Evolutionary conservation across 192 early-diverging fungal genomes (phyloP).

Genomic region (Entomortierella lignicola): DNA sequence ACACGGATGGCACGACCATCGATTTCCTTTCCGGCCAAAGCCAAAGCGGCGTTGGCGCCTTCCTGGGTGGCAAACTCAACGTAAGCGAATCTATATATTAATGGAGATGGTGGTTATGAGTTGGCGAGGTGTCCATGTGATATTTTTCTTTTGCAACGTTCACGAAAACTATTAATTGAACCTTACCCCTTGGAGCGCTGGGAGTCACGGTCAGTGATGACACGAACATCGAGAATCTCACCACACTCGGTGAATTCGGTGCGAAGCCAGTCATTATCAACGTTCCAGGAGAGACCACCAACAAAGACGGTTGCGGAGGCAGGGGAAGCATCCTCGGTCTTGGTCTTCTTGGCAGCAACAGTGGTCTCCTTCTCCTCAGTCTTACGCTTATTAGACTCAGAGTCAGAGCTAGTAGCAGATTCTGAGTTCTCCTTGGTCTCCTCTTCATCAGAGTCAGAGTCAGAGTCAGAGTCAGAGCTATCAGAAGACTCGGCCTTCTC

Average conservation of each 20-base stretch:
- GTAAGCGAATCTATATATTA: constrained; percentile 80
- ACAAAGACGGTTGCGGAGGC: constrained; percentile 73
- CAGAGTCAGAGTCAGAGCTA: constrained; percentile 26
- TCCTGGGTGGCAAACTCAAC: constrained; percentile 82
- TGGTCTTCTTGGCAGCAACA: constrained; percentile 55
- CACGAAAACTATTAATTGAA: constrained; percentile 9
- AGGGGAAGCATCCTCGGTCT: constrained; percentile 56
- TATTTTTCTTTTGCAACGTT: no score
- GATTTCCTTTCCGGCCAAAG: constrained; percentile 75
- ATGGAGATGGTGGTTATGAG: no score
- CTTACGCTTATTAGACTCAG: constrained; percentile 61
- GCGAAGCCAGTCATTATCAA: constrained; percentile 72
- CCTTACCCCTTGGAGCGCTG: constrained; percentile 81
- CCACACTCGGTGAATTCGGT: constrained; percentile 75
- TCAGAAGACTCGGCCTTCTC: constrained; percentile 40
- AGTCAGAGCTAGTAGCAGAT: constrained; percentile 12
- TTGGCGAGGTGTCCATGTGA: no score
- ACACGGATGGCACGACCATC: constrained; percentile 87
- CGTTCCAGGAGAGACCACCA: constrained; percentile 80
- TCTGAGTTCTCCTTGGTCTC: constrained; percentile 25
- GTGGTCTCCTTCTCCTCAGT: constrained; percentile 54
- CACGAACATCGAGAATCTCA: constrained; percentile 76
- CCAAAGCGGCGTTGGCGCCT: constrained; percentile 74
- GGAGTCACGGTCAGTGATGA: constrained; percentile 79
- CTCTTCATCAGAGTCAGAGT: constrained; percentile 53